Base-by-base conservation (phyloP, 805 yeast genomes). In the Blastobotrys peoriensis region DNA sequence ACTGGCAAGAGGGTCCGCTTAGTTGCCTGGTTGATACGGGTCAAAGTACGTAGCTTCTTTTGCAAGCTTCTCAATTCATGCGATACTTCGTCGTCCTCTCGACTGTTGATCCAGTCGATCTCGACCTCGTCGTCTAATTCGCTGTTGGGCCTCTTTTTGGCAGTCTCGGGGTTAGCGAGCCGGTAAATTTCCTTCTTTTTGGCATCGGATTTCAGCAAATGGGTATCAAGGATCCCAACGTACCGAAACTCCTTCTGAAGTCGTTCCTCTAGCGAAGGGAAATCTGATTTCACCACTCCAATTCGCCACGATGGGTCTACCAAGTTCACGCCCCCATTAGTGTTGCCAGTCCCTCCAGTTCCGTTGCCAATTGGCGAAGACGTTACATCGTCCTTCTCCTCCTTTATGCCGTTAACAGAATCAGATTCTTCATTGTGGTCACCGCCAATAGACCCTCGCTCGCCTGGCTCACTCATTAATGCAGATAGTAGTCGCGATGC, bases 61-160 rank as follows among this genome's bases (percentile, higher is more conserved):
- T 93, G 97, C 40, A 91, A 67, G 13, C 61, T 62, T 47, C 98
- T 72, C 49, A 93, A 67, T 59, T 91, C 97, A 0, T 83, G 79
- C 50, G 94, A 82, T 3, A 93, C 78, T 63, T 93, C 98, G 65
- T 93, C 99, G 62, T 93, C 99, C 59, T 93, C 96, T 46, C 84
- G 76, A 33, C 80, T 79, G 40, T 73, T 72, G 10, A 82, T 65
- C 97, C 97, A 89, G 59, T 81, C 86, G 42, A 77, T 74, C 25
- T 39, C 49, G 13, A 39, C 28, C 69, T 53, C 53, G 20, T 52
- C 54, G 16, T 54, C 59, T 13, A 25, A 25, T 33, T 44, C 50
- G 3, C 33, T 30, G 13, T 25, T 25, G 10, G 13, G 30, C 13
- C 30, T 8, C 15, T 8, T 52, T 59, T n/a, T 60, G 61, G 37